Conservation (phyloP, 225 moss, liverwort and hornwort species). For the Sphagnum contortum region DNA sequence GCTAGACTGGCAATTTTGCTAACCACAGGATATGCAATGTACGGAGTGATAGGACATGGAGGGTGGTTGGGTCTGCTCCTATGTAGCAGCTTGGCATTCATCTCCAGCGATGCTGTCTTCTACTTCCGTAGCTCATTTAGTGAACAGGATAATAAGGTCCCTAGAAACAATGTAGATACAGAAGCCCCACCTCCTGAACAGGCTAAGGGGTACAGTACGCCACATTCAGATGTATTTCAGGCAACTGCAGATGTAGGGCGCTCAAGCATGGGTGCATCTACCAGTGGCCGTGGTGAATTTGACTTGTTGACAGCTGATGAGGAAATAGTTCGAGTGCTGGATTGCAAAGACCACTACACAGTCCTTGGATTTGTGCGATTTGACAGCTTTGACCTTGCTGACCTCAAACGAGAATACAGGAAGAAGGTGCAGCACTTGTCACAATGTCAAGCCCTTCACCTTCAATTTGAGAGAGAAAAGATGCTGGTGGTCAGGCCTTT, state of each 20-base stretch:
- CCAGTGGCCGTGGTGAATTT: conserved; percentile 68
- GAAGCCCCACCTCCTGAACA: conserved; percentile 23
- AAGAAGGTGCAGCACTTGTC: conserved; percentile 52
- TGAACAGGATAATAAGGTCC: conserved; percentile 31
- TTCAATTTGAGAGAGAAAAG: too few relatives aligned
- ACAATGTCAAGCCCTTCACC: neutral
- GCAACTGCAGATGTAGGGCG: conserved; percentile 43
- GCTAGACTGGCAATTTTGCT: conserved; percentile 59
- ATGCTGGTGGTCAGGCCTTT: too few relatives aligned
- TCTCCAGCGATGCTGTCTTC: conserved; percentile 67
- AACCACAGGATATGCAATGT: conserved; percentile 66
- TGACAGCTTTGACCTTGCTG: conserved; percentile 60
- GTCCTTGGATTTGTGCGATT: conserved; percentile 79
- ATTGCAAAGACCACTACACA: conserved; percentile 81
- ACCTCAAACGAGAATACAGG: conserved; percentile 85
- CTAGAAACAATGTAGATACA: conserved; percentile 32
- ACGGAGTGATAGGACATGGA: conserved; percentile 56
- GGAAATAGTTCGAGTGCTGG: conserved; percentile 77
- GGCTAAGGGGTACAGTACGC: conserved; percentile 41
- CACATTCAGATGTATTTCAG: conserved; percentile 38
- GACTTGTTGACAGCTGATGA: conserved; percentile 82
- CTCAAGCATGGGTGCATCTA: conserved; percentile 70
- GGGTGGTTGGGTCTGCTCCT: conserved; percentile 63
- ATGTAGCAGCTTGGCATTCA: conserved; percentile 55
- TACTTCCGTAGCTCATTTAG: conserved; percentile 57